A percentile compares a stretch with the other conserved stretches of the same genome.
phyloP scores from a whole-genome alignment of 1,284 basidiomycete species.

The Moniliella sp. region DNA sequence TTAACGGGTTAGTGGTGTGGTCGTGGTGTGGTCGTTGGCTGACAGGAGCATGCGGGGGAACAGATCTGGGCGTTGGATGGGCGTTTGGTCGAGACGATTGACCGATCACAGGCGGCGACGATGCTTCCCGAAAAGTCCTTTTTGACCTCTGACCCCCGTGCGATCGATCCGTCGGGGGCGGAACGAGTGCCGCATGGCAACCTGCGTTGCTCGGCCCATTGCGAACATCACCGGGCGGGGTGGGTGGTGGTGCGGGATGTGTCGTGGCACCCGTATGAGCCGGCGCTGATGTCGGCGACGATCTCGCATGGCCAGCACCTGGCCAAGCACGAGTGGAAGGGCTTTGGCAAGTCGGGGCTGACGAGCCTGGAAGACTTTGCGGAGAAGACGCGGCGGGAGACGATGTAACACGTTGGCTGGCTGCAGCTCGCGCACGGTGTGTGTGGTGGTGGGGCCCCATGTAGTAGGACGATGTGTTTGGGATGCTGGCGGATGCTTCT shows the following conservation, averaged over 20 bases:
- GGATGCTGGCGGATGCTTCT: no score
- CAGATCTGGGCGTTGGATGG: slow-evolving; percentile 90
- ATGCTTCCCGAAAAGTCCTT: slow-evolving; percentile 37
- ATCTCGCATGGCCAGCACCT: slow-evolving; percentile 48
- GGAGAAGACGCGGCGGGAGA: slow-evolving; percentile 2
- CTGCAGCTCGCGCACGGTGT: no score
- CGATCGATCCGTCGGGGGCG: slow-evolving; percentile 1
- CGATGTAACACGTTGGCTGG: no score
- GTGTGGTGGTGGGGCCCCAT: no score
- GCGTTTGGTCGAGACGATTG: slow-evolving; percentile 55
- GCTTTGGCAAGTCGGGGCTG: slow-evolving; percentile 48
- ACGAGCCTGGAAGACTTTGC: slow-evolving; percentile 45
- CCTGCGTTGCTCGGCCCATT: slow-evolving; percentile 6
- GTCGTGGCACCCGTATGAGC: slow-evolving; percentile 70
- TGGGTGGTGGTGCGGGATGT: slow-evolving; percentile 55
- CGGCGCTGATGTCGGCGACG: slow-evolving; percentile 67
- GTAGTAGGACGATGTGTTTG: no score
- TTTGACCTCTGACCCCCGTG: slow-evolving; percentile 9
- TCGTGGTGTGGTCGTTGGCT: neutral
- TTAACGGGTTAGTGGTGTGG: no score
- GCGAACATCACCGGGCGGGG: neutral
- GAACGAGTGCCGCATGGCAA: slow-evolving; percentile 30
- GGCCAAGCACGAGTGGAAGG: slow-evolving; percentile 77
- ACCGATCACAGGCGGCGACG: slow-evolving; percentile 54
- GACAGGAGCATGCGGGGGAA: neutral